A percentile compares a stretch with the other conserved stretches of the same genome.
phyloP scores from a whole-genome alignment of 1,139 yeast genomes.

The Yamadazyma sp. region DNA sequence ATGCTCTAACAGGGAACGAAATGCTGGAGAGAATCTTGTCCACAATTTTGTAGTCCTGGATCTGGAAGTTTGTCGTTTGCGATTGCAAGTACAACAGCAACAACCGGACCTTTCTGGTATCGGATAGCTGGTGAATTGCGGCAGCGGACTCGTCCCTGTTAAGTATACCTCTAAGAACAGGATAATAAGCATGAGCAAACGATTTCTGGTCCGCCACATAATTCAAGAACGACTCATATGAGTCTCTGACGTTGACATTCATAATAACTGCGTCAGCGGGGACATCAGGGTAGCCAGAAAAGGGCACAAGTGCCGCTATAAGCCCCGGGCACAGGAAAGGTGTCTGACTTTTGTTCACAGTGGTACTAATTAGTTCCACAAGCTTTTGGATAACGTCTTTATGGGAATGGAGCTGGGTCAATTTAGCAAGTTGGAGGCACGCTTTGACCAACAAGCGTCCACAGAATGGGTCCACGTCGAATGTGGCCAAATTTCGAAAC shows the following conservation, averaged over 20 bases:
- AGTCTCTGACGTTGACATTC: constrained; percentile 20
- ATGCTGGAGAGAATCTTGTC: constrained; percentile 24
- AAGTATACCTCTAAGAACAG: neutral
- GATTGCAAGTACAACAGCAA: constrained; percentile 21
- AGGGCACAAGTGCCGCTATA: constrained; percentile 7
- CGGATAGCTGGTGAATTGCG: neutral
- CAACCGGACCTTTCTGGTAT: constrained; percentile 14
- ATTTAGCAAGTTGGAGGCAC: constrained; percentile 1
- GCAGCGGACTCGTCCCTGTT: neutral
- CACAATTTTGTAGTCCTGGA: constrained; percentile 22
- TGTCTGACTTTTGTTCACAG: neutral
- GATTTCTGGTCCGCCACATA: neutral
- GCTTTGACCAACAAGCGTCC: constrained; percentile 4
- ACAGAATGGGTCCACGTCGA: neutral
- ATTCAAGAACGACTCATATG: constrained; percentile 18
- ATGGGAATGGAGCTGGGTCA: no score
- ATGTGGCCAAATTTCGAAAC: neutral
- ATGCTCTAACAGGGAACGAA: constrained; percentile 18
- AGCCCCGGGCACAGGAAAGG: constrained; percentile 9
- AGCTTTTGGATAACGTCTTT: neutral
- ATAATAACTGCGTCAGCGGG: constrained; percentile 16
- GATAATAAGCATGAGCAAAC: neutral
- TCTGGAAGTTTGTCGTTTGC: constrained; percentile 6
- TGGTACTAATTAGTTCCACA: neutral
- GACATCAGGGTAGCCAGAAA: neutral